Evolutionary conservation across 2,329 filamentous ascomycete species (phyloP).

Genomic region (Annulohypoxylon truncatum): DNA sequence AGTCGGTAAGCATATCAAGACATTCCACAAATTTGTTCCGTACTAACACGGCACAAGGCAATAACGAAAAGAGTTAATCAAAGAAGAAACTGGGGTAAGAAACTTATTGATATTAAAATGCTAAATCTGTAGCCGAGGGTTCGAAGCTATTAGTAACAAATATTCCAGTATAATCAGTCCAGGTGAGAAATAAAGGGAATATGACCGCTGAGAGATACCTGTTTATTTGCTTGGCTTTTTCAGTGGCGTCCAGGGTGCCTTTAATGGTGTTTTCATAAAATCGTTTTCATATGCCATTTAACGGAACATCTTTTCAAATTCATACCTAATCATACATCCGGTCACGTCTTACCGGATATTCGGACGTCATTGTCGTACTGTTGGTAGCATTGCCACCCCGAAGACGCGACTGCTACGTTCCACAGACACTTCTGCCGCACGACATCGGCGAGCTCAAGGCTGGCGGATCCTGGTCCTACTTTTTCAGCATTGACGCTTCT

Average conservation of each 20-base stretch:
- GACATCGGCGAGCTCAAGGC: not conserved
- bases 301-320: not conserved
- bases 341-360: not conserved
- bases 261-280: not conserved
- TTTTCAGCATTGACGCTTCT: not conserved
- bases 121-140: not conserved
- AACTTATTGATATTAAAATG: not conserved
- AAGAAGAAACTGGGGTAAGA: not conserved
- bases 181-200: not conserved
- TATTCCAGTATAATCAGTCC: not conserved
- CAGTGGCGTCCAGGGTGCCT: not conserved
- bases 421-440: not conserved
- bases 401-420: not conserved
- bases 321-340: not conserved
- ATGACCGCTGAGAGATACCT: not conserved
- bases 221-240: not conserved
- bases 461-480: not conserved
- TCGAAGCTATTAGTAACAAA: not conserved
- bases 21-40: not conserved
- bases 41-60: not conserved
- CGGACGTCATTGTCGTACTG: not conserved
- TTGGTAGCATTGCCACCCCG: not conserved
- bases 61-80: not conserved
- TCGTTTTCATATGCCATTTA: not conserved
- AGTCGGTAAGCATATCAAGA: not conserved